phyloP scores from a whole-genome alignment of 192 early-diverging fungal genomes.

The Backusella circina region DNA sequence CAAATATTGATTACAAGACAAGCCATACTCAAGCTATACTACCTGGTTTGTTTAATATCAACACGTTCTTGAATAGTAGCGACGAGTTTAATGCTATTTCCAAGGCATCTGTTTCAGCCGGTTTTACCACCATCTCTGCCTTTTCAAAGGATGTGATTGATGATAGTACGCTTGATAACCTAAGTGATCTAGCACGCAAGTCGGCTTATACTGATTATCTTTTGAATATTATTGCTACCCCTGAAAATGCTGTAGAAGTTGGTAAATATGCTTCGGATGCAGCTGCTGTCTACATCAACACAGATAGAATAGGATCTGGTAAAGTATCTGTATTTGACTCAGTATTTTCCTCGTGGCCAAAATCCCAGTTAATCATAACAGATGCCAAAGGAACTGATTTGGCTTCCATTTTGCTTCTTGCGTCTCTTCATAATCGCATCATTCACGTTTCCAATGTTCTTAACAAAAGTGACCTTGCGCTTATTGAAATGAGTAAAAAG shows the following conservation, averaged over 20 bases:
- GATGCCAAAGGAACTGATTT: constrained; percentile 86
- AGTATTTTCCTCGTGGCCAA: constrained; percentile 82
- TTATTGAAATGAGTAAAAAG: constrained; percentile 84
- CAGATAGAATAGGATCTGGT: constrained; percentile 44
- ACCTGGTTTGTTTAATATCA: constrained; percentile 88
- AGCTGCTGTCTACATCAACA: constrained; percentile 60
- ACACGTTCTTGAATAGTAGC: constrained; percentile 55
- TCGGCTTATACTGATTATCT: constrained; percentile 73
- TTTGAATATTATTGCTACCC: constrained; percentile 64
- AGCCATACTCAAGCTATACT: constrained; percentile 78
- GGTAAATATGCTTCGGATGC: constrained; percentile 38
- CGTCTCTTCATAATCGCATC: constrained; percentile 76
- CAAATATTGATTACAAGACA: constrained; percentile 87
- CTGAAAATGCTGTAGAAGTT: constrained; percentile 55
- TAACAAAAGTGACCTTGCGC: constrained; percentile 73
- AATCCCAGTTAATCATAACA: constrained; percentile 68
- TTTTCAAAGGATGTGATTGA: constrained; percentile 46
- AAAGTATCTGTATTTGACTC: constrained; percentile 63
- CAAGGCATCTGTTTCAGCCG: constrained; percentile 76
- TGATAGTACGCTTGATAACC: constrained; percentile 38
- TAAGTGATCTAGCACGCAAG: constrained; percentile 53
- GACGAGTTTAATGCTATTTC: constrained; percentile 61
- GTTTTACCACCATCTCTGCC: constrained; percentile 79
- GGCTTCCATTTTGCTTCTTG: constrained; percentile 83
- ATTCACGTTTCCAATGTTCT: constrained; percentile 88